Conservation (phyloP, 1,284 basidiomycete species). For the Ganoderma leucocontextum region DNA sequence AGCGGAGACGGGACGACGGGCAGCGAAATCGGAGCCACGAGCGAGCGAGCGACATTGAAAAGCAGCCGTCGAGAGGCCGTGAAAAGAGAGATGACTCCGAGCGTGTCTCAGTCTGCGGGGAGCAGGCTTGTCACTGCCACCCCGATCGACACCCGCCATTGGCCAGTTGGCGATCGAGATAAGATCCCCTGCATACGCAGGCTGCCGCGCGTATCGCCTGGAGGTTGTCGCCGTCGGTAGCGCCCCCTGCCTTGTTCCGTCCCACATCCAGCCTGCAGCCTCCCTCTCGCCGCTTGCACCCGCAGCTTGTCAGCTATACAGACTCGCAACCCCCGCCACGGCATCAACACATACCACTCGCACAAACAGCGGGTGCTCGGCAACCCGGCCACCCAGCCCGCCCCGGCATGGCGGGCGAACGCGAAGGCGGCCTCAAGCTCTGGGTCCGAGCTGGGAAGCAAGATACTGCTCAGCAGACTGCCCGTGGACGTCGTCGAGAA, state of each 20-base stretch:
- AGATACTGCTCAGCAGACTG: constrained; percentile 73
- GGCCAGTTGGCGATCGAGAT: too few species aligned
- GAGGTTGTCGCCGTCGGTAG: background rate
- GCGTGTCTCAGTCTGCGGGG: too few species aligned
- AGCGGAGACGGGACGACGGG: too few species aligned
- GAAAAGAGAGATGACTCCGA: too few species aligned
- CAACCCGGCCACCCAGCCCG: constrained; percentile 56
- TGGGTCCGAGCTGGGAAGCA: constrained; percentile 57
- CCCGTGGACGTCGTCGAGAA: constrained; percentile 72
- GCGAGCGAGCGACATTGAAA: too few species aligned
- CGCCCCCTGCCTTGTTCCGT: background rate
- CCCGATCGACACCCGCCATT: too few species aligned
- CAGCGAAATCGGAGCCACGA: too few species aligned
- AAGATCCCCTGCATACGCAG: too few species aligned
- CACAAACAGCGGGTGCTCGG: constrained; percentile 66
- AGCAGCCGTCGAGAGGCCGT: too few species aligned
- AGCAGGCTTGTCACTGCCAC: too few species aligned
- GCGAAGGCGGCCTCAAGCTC: constrained; percentile 44
- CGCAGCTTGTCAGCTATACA: constrained; percentile 28
- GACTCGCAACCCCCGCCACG: constrained; percentile 40
- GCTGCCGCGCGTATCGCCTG: background rate
- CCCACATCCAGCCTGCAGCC: background rate
- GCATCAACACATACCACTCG: constrained; percentile 56
- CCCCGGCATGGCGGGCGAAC: constrained; percentile 66
- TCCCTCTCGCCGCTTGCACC: background rate